Conservation (phyloP, 306 rosid species). For the Cucumis sativus region Cucumber_9930_V3 NC_026661.2:8171001-8171500, state of each 20-base stretch:
- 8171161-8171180: neutral
- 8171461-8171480: constrained; percentile 53
- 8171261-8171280: neutral
- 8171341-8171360: neutral
- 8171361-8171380: constrained; percentile 29
- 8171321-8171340: neutral
- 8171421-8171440: constrained; percentile 39
- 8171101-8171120: neutral
- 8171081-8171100: neutral
- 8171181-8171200: neutral
- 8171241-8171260: neutral
- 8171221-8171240: neutral
- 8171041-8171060: neutral
- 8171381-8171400: constrained; percentile 29
- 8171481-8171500: neutral
- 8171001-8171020: neutral
- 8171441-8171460: constrained; percentile 37
- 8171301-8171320: neutral
- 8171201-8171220: neutral
- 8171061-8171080: neutral
- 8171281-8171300: neutral
- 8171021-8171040: neutral
- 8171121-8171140: neutral
- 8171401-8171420: constrained; percentile 56
- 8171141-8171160: neutral